These are phyloP conservation scores for Crithidia brevicula DNA, from an alignment of 208 protist genomes.

Conservation along the genomic window DNA sequence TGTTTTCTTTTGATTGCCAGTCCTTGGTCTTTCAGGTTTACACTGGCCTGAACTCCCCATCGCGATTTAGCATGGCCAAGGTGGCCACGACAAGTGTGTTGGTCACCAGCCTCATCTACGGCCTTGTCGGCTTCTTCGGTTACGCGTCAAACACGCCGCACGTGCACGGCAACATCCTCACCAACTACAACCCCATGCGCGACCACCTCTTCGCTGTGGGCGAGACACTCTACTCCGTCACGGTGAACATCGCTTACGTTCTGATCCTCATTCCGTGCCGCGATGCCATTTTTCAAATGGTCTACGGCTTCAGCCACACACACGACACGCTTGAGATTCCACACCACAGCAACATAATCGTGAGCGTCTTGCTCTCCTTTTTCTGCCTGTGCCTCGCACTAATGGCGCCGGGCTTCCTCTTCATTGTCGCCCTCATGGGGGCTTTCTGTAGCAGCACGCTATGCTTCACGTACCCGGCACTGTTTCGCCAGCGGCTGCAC, in stretches of 20 bases:
- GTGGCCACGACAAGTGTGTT: slow-evolving; percentile 58
- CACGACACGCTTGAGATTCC: slow-evolving; percentile 42
- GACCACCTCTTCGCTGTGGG: slow-evolving; percentile 58
- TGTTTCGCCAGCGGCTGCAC: slow-evolving; percentile 65
- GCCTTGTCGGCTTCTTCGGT: slow-evolving; percentile 64
- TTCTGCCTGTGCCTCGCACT: slow-evolving; percentile 55
- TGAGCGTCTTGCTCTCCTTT: slow-evolving; percentile 47
- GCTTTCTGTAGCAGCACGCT: slow-evolving; percentile 73
- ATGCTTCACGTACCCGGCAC: slow-evolving; percentile 72
- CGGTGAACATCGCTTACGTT: slow-evolving; percentile 64
- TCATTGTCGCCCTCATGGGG: slow-evolving; percentile 70
- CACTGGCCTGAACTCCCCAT: slow-evolving; percentile 30
- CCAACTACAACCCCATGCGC: slow-evolving; percentile 62
- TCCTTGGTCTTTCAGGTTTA: slow-evolving; percentile 75
- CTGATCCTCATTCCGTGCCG: slow-evolving; percentile 69
- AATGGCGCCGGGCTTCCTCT: slow-evolving; percentile 54
- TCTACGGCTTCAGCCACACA: slow-evolving; percentile 60
- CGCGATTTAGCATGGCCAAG: slow-evolving; percentile 50
- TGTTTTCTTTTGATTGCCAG: slow-evolving; percentile 83
- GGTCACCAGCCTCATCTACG: slow-evolving; percentile 62
- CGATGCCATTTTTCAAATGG: slow-evolving; percentile 60
- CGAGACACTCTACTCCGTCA: slow-evolving; percentile 55
- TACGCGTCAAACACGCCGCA: slow-evolving; percentile 53
- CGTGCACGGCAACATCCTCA: slow-evolving; percentile 74
- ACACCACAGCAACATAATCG: slow-evolving; percentile 39